phyloP scores from a whole-genome alignment of 2,329 filamentous ascomycete species.

The Didymella keratinophila region DNA sequence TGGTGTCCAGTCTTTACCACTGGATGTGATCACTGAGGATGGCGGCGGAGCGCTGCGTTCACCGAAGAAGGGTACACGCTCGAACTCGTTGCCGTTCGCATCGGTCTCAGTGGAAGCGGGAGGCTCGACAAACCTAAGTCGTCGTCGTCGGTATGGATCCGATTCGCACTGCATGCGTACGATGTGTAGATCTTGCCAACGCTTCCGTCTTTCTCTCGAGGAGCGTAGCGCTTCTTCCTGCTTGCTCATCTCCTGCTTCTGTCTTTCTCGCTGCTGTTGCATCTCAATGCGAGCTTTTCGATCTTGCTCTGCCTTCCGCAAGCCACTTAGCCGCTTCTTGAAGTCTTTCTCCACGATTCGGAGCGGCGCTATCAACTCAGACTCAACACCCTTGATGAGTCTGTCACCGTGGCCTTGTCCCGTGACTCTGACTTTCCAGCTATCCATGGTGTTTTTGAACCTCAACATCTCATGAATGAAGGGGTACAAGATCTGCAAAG shows the following conservation, averaged over 20 bases:
- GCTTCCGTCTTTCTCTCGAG: slow-evolving; percentile 21
- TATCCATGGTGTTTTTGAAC: slow-evolving; percentile 35
- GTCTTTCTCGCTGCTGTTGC: slow-evolving; percentile 19
- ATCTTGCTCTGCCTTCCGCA: slow-evolving; percentile 19
- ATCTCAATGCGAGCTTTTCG: slow-evolving; percentile 14
- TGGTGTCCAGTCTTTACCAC: slow-evolving; percentile 41
- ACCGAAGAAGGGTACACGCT: slow-evolving; percentile 50
- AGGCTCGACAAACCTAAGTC: slow-evolving; percentile 24
- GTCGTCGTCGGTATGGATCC: slow-evolving; percentile 20
- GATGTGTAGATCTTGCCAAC: slow-evolving; percentile 44
- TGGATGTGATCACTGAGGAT: slow-evolving; percentile 19
- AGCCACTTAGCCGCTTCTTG: slow-evolving; percentile 4
- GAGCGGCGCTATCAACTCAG: slow-evolving; percentile 38
- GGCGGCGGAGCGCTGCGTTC: slow-evolving; percentile 37
- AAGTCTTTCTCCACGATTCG: slow-evolving; percentile 23
- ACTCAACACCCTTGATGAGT: slow-evolving; percentile 35
- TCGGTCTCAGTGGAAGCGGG: slow-evolving; percentile 43
- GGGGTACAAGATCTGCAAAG: slow-evolving; percentile 29
- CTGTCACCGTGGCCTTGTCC: slow-evolving; percentile 28
- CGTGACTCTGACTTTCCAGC: slow-evolving; percentile 32
- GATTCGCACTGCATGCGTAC: slow-evolving; percentile 38
- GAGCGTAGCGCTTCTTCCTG: slow-evolving; percentile 5
- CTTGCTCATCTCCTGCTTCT: slow-evolving; percentile 10
- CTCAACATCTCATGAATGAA: slow-evolving; percentile 30
- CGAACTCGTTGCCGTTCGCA: slow-evolving; percentile 51